A percentile compares a stretch with the other conserved stretches of the same genome.
phyloP scores from a whole-genome alignment of 140 eudicot genomes.

The Senecio squalidus region DNA sequence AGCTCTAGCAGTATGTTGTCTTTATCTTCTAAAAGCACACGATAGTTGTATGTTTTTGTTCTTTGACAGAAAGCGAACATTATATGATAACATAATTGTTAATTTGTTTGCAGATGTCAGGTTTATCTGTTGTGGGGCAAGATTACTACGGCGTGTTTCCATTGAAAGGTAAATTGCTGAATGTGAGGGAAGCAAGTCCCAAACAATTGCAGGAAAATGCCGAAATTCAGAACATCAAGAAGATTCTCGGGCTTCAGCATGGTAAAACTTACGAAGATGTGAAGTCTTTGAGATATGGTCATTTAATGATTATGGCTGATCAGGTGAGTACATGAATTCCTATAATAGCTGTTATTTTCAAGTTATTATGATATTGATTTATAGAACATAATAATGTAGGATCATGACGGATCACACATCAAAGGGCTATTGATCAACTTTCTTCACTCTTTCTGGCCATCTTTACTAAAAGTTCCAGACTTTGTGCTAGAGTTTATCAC shows the following conservation, averaged over 20 bases:
- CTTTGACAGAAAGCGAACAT: too few species aligned
- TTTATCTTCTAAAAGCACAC: neutral
- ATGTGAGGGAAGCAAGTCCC: slow-evolving; percentile 89
- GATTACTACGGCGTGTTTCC: slow-evolving; percentile 87
- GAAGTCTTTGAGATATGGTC: slow-evolving; percentile 81
- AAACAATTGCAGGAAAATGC: slow-evolving; percentile 74
- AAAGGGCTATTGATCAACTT: slow-evolving; percentile 89
- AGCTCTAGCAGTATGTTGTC: slow-evolving; percentile 74
- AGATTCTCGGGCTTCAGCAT: slow-evolving; percentile 82
- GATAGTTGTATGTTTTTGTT: neutral
- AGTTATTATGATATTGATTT: neutral
- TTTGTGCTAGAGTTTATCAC: slow-evolving; percentile 83
- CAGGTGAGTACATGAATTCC: slow-evolving; percentile 68
- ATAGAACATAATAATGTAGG: slow-evolving; percentile 36
- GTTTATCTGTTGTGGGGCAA: slow-evolving; percentile 80
- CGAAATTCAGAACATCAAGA: slow-evolving; percentile 70
- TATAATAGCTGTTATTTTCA: neutral
- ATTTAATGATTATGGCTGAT: slow-evolving; percentile 96
- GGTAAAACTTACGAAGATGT: slow-evolving; percentile 57
- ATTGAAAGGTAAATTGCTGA: slow-evolving; percentile 78
- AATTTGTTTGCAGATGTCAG: slow-evolving; percentile 54
- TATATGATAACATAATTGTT: neutral
- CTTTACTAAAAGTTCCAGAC: slow-evolving; percentile 72
- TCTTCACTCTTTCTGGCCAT: slow-evolving; percentile 94
- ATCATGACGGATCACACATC: slow-evolving; percentile 29